Evolutionary conservation across 768 basidiomycete species (phyloP), one percentile per base, ranked within the genome.

Genomic region (Dacryopinax primogenitus): DNA sequence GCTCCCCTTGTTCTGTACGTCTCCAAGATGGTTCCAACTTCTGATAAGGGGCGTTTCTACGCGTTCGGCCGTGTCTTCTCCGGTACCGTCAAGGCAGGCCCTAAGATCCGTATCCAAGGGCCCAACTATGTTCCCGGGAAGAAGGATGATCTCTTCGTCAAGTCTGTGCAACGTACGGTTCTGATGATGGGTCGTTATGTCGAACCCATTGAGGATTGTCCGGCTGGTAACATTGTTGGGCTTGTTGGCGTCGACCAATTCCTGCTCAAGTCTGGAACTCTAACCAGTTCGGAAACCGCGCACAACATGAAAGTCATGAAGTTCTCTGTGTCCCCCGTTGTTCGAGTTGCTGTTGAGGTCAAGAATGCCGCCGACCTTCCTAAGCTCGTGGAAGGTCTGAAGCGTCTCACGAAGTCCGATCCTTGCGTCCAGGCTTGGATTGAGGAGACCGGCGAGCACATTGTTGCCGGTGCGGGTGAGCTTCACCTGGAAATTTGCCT

Each of bases 241-340:
- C 90, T 99, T 74, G 95, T 98, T 79, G 96, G 96, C 82, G 90
- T 99, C 72, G 96, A 99, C 79, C 96, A 99, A 80, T 99, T 98
- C 91, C 79, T 99, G 80, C 87, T 99, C 76, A 99, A 99, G 86
- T 92, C 86, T 70, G 96, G 96, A 76, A 99, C 96, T 68, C 85
- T 99, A 73, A 99, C 96, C 67, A 86, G 90, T 67, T 92, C 92
- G 62, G 96, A 98, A 80, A 96, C 93, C 64, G 96, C 96, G 63
- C 96, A 99, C 83, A 99, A 99, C 83, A 96, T 99, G 94, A 92
- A 82, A 81, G 93, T 99, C 78, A 99, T 99, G 96, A 92, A 89
- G 80, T 97, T 97, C 85, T 98, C 94, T 76, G 96, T 99, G 65
- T 98, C 96, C 33, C 96, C 96, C 71, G 96, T 99, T 75, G 96